These are phyloP conservation scores for Barnettozyma populi DNA, from an alignment of 805 yeast genomes.

Conservation along the genomic window DNA sequence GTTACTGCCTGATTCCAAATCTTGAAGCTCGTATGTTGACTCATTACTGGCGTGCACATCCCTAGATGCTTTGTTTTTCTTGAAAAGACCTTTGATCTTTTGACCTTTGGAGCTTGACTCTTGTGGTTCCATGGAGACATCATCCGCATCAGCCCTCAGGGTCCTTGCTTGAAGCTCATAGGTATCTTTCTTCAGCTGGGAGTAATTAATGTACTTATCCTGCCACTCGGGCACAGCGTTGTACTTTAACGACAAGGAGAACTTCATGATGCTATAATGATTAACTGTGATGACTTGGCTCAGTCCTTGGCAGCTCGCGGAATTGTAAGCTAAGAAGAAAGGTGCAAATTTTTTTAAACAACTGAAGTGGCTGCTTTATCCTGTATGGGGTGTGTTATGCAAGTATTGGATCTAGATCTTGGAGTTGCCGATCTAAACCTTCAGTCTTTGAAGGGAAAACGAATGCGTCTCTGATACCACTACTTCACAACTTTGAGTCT, in stretches of 20 bases:
- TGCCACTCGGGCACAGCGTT: constrained; percentile 87
- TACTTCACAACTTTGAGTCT: no score
- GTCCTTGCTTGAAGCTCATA: constrained; percentile 46
- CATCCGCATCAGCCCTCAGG: constrained; percentile 10
- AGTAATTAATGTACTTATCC: constrained; percentile 68
- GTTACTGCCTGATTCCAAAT: constrained; percentile 9
- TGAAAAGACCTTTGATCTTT: constrained; percentile 6
- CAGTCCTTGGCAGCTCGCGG: not conserved
- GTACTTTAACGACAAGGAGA: constrained; percentile 60
- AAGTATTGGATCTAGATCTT: not conserved
- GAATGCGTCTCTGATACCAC: no score
- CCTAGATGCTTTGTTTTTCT: constrained; percentile 3
- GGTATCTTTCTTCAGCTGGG: constrained; percentile 49
- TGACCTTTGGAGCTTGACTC: not conserved
- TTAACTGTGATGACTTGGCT: not conserved
- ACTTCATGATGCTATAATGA: constrained; percentile 46
- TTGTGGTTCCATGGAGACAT: not conserved
- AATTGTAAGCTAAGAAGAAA: not conserved
- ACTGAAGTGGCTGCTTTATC: not conserved
- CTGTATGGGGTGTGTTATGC: not conserved
- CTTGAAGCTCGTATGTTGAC: constrained; percentile 24
- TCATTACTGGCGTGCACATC: not conserved
- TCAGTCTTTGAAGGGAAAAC: not conserved
- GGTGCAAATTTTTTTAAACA: no score
- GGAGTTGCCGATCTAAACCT: not conserved